phyloP scores from a whole-genome alignment of 108 stramenopile genomes.

The Stephanodiscus triporus region DNA sequence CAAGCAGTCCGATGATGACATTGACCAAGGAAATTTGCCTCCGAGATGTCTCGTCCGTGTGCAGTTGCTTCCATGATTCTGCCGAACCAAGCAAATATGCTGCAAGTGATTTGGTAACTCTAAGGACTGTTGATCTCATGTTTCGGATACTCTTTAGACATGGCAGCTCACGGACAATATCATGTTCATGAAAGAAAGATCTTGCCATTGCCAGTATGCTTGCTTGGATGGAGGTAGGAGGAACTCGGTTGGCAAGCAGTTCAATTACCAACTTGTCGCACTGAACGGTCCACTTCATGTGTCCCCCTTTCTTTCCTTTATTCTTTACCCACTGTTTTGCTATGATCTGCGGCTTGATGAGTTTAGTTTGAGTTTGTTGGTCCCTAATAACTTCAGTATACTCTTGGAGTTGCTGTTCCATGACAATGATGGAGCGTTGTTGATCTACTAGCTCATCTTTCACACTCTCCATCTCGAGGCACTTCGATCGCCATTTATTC shows the following conservation, averaged over 20 bases:
- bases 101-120: constrained; percentile 4
- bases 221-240: constrained; percentile 18
- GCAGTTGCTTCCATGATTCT: constrained; percentile 9
- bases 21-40: constrained; percentile 8
- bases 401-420: no score
- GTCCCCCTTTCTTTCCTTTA: background rate
- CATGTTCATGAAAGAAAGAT: no score
- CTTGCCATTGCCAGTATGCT: no score
- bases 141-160: constrained; percentile 11
- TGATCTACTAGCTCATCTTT: no score
- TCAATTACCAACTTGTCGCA: constrained; percentile 22
- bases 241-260: constrained; percentile 17
- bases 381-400: no score
- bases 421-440: no score
- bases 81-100: constrained; percentile 23
- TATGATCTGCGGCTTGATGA: no score
- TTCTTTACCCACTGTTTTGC: no score
- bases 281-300: background rate
- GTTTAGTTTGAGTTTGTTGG: no score
- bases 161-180: constrained; percentile 20
- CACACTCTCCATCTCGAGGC: no score
- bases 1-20: background rate
- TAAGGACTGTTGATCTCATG: constrained; percentile 6
- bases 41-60: constrained; percentile 16
- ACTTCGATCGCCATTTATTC: no score